A percentile compares a stretch with the other conserved stretches of the same genome.
Conservation (phyloP, 257 asterid genomes). For the Parsonsia alboflavescens region DNA sequence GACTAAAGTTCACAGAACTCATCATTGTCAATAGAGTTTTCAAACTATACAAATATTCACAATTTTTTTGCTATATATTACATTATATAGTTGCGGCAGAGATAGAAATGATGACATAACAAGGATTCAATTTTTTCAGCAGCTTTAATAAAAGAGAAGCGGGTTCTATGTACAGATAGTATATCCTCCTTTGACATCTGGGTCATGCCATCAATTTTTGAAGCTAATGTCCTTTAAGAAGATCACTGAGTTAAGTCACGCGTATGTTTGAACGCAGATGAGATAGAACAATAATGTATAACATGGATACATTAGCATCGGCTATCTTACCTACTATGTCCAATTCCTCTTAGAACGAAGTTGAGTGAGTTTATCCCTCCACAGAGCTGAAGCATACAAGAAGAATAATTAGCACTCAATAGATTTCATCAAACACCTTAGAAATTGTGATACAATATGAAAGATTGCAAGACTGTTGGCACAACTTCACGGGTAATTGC, state of each 20-base stretch:
- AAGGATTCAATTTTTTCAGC: constrained; percentile 15
- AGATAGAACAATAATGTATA: neutral
- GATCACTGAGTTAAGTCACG: neutral
- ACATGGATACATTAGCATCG: neutral
- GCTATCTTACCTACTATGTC: constrained; percentile 35
- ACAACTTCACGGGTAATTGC: neutral
- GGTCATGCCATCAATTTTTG: constrained; percentile 1
- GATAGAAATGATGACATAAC: constrained; percentile 1
- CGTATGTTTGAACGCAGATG: neutral
- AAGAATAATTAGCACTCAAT: constrained; percentile 1
- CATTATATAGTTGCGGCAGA: neutral
- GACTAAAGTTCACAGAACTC: neutral
- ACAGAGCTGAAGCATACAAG: constrained; percentile 48
- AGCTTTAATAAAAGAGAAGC: constrained; percentile 18
- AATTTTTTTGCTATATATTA: constrained; percentile 12
- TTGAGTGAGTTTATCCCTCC: constrained; percentile 88
- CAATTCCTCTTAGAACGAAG: constrained; percentile 81
- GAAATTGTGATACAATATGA: neutral
- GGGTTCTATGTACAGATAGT: constrained; percentile 29
- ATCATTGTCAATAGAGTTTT: constrained; percentile 4
- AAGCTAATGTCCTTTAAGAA: neutral
- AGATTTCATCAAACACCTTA: neutral
- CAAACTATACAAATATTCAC: constrained; percentile 37
- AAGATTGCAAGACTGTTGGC: neutral
- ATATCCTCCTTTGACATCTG: constrained; percentile 24